Percentiles rank a stretch among this genome's conserved stretches.
Evolutionary conservation across 129 eudicot species (phyloP).

Genomic region (Chrysanthemum lavandulifolium): DNA sequence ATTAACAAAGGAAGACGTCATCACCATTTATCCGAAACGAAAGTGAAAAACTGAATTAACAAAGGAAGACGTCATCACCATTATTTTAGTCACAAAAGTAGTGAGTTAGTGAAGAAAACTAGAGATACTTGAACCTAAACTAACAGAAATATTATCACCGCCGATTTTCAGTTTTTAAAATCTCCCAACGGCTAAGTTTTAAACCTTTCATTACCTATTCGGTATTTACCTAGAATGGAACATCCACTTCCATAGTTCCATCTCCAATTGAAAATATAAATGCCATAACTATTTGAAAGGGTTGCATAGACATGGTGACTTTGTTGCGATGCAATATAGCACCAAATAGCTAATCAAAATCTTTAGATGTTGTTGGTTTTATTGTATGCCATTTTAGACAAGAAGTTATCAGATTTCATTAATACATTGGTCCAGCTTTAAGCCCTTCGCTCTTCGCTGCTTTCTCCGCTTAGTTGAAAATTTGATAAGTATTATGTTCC

Average conservation of each 20-base stretch:
- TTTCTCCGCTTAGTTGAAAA: too few relatives aligned
- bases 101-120: background rate
- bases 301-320: background rate
- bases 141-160: background rate
- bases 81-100: too few relatives aligned
- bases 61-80: too few relatives aligned
- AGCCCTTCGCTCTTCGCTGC: too few relatives aligned
- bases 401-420: background rate
- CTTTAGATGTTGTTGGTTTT: background rate
- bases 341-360: background rate
- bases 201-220: slow-evolving; percentile 6
- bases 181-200: background rate
- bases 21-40: too few relatives aligned
- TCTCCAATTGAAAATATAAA: background rate
- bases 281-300: slow-evolving; percentile 4
- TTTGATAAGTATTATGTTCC: background rate
- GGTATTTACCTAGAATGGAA: background rate
- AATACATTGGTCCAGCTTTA: too few relatives aligned
- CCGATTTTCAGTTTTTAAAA: background rate
- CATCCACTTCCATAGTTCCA: background rate
- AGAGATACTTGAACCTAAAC: background rate
- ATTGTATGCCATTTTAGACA: background rate
- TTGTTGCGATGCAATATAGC: background rate
- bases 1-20: too few relatives aligned
- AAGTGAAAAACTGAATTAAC: too few relatives aligned